phyloP scores from a whole-genome alignment of 805 yeast species.

The Candida tibetensis region DNA sequence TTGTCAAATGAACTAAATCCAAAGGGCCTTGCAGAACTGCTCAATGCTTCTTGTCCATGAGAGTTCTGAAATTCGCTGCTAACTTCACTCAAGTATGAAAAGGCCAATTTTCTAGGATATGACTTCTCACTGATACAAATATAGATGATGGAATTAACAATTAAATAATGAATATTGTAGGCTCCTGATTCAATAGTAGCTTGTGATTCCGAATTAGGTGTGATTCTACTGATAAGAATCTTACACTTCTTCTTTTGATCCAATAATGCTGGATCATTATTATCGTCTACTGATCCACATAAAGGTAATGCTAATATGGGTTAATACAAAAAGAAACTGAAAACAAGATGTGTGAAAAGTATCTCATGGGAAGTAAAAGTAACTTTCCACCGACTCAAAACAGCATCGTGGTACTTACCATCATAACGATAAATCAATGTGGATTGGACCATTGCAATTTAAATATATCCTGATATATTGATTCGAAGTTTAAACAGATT shows the following conservation, averaged over 20 bases:
- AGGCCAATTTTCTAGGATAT: slow-evolving; percentile 86
- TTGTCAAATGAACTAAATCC: slow-evolving; percentile 87
- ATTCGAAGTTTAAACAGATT: no score
- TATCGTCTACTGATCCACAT: slow-evolving; percentile 86
- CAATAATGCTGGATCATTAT: slow-evolving; percentile 52
- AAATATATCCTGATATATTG: no score
- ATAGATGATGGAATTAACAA: slow-evolving; percentile 64
- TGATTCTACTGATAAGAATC: slow-evolving; percentile 67
- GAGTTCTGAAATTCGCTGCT: slow-evolving; percentile 77
- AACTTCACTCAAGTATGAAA: slow-evolving; percentile 79
- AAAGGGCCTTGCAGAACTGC: slow-evolving; percentile 75
- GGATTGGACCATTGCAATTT: slow-evolving; percentile 57
- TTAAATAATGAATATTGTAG: slow-evolving; percentile 73
- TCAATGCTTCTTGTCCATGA: slow-evolving; percentile 65
- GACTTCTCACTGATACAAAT: slow-evolving; percentile 72
- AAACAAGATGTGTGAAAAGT: not conserved
- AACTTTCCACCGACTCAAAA: not conserved
- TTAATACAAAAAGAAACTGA: no score
- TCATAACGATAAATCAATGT: slow-evolving; percentile 65
- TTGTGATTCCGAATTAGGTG: slow-evolving; percentile 74
- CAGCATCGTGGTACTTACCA: slow-evolving; percentile 43
- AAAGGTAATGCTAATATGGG: slow-evolving; percentile 67
- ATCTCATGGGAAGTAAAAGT: not conserved
- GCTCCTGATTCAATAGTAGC: slow-evolving; percentile 80
- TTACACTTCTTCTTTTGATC: slow-evolving; percentile 87